Base-by-base conservation (phyloP, 2,329 filamentous ascomycete species). In the Sarocladium strictum region DNA sequence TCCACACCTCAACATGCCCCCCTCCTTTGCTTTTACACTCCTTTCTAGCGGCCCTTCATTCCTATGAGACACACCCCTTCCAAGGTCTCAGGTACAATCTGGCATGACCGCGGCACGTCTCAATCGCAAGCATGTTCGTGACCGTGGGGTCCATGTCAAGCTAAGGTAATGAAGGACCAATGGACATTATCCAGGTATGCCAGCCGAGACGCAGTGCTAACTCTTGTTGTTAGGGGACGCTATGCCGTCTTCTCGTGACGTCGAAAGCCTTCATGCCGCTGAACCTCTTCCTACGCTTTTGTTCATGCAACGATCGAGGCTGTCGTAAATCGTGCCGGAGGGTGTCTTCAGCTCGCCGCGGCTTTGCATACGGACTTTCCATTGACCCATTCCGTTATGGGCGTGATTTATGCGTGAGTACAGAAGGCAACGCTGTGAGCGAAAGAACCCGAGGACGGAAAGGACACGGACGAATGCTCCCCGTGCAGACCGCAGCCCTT, bases 81-180 rank as follows among this genome's bases (percentile, higher is more conserved):
- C 32, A 14, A 24, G 21, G 32, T 53, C 50, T 40, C 50, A 53
- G 50, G 50, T 29, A 53, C 50, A 38, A 53, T 51, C 47, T 51
- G 50, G 50, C 50, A 27, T 38, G 32, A 33, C 21, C 23, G 35
- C 23, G 32, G 35, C 32, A 40, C 50, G 32, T 40, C 35, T 53
- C 50, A 29, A 53, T 38, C 11, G 50, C 74, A 71, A 74, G 72
- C 74, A 78, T 77, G 75, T 74, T 71, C 73, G 75, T 71, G 72
- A 72, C 73, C 74, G 73, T 71, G 66, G 68, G 70, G 67, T 72
- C 66, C 64, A 71, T 66, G 65, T 69, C 69, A 66, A 69, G 67
- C 70, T 71, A 69, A 72, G 69, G 70, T 75, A 65, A 67, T 65
- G 63, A 67, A 71, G 66, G 67, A 65, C 72, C 72, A 74, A 75